Evolutionary conservation across 2,329 filamentous ascomycete species (phyloP).

Genomic region (Metarhizium anisopliae): DNA sequence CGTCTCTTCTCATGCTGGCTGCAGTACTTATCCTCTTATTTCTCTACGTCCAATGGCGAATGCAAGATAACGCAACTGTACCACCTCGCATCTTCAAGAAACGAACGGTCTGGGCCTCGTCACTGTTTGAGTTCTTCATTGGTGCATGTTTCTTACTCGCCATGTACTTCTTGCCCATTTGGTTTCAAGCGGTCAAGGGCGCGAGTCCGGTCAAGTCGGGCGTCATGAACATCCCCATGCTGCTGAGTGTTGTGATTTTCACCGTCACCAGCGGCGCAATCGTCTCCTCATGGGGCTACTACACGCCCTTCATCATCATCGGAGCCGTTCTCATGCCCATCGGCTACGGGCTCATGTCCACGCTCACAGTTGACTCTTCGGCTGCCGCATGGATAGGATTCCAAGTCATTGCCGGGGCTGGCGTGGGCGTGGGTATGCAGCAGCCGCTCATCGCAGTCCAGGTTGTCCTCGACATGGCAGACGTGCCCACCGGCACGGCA

Average conservation of each 20-base stretch:
- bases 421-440: constrained; percentile 29
- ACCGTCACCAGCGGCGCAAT: constrained; percentile 15
- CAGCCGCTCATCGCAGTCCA: constrained; percentile 31
- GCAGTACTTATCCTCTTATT: constrained; percentile 22
- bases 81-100: constrained; percentile 32
- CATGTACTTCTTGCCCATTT: constrained; percentile 34
- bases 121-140: constrained; percentile 28
- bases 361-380: constrained; percentile 24
- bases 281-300: constrained; percentile 33
- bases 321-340: constrained; percentile 24
- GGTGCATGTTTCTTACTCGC: constrained; percentile 22
- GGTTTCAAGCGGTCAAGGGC: constrained; percentile 36
- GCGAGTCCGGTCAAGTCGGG: constrained; percentile 29
- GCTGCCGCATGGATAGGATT: constrained; percentile 34
- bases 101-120: constrained; percentile 27
- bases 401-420: constrained; percentile 31
- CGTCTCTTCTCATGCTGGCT: not conserved
- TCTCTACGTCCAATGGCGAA: constrained; percentile 27
- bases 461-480: constrained; percentile 19
- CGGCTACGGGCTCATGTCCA: constrained; percentile 33
- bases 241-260: constrained; percentile 28
- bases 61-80: constrained; percentile 32
- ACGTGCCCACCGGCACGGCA: constrained; percentile 12
- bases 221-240: constrained; percentile 30
- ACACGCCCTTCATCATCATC: constrained; percentile 32